phyloP scores from a whole-genome alignment of 768 basidiomycete genomes.

The Panaeolus papilionaceus region DNA sequence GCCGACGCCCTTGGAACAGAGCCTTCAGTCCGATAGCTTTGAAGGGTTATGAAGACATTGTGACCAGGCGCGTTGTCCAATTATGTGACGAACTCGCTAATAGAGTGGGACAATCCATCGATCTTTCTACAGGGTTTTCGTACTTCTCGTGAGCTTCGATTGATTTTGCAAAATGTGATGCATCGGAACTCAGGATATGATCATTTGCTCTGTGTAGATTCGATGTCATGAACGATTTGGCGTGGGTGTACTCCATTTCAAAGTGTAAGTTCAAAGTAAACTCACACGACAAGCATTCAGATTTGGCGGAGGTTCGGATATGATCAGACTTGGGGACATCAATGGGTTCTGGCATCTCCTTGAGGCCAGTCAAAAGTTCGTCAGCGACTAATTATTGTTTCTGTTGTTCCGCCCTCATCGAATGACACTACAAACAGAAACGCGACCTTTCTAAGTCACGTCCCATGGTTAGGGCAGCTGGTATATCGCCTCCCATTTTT shows the following conservation, averaged over 20 bases:
- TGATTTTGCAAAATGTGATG: not conserved
- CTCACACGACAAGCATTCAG: slow-evolving; percentile 21
- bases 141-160: slow-evolving; percentile 42
- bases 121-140: slow-evolving; percentile 41
- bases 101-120: slow-evolving; percentile 27
- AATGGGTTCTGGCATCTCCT: slow-evolving; percentile 21
- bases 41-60: slow-evolving; percentile 31
- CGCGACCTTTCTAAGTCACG: not conserved
- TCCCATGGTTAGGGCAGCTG: not conserved
- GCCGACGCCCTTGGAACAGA: slow-evolving; percentile 46
- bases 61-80: slow-evolving; percentile 29
- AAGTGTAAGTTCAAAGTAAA: not conserved
- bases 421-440: not conserved
- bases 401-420: not conserved
- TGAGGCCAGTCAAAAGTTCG: not conserved
- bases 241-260: slow-evolving; percentile 30
- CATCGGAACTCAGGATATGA: no score
- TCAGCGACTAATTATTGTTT: not conserved
- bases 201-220: slow-evolving; percentile 28
- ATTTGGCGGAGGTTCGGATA: slow-evolving; percentile 37
- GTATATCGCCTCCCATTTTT: not conserved
- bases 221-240: slow-evolving; percentile 47
- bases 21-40: slow-evolving; percentile 42
- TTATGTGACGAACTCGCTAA: slow-evolving; percentile 28
- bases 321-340: slow-evolving; percentile 37